Conservation (phyloP, 352 stramenopile genomes). For the Globisporangium orthogonon region DNA sequence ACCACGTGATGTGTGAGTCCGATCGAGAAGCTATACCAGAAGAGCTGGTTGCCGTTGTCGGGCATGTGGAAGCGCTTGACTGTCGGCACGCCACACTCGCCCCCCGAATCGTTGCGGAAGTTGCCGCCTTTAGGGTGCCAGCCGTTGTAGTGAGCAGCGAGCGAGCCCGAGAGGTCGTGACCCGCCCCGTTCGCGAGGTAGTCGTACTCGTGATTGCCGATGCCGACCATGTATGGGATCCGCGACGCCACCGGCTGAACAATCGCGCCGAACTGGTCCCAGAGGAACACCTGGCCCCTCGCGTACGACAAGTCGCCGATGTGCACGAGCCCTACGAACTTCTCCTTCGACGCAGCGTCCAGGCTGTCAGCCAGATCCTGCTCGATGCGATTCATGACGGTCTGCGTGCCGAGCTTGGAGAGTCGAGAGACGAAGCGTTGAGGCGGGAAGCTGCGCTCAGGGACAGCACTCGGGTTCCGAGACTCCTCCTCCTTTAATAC, state of each 20-base stretch:
- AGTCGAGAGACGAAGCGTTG: background rate
- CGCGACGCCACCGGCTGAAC: conserved; percentile 58
- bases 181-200: conserved; percentile 17
- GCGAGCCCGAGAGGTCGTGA: background rate
- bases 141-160: background rate
- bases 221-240: conserved; percentile 59
- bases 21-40: conserved; percentile 24
- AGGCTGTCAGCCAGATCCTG: background rate
- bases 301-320: conserved; percentile 79
- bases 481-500: background rate
- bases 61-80: conserved; percentile 41
- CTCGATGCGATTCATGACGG: background rate
- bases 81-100: conserved; percentile 48
- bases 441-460: background rate
- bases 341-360: background rate
- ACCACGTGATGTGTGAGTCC: conserved; percentile 23
- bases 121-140: conserved; percentile 12
- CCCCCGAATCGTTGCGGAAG: conserved; percentile 31
- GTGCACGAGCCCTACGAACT: conserved; percentile 35
- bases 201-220: conserved; percentile 45
- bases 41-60: conserved; percentile 20
- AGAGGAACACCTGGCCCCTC: conserved; percentile 47
- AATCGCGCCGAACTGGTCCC: conserved; percentile 77
- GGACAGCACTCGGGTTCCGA: background rate
- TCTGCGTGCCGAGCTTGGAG: background rate